Percentiles rank a stretch among this genome's conserved stretches.
phyloP scores from a whole-genome alignment of 306 rosid genomes.

The peach (Prunus persica) region Prunus_persica_NCBIv2 NC_034016.1:12745001-12745500 shows the following conservation, averaged over 20 bases:
- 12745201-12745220: too few relatives aligned
- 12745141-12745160: constrained; percentile 45
- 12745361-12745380: constrained; percentile 36
- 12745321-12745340: not conserved
- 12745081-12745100: constrained; percentile 22
- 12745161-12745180: constrained; percentile 34
- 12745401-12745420: constrained; percentile 33
- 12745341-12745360: constrained; percentile 40
- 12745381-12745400: constrained; percentile 35
- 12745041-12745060: constrained; percentile 43
- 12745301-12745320: too few relatives aligned
- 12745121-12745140: constrained; percentile 40
- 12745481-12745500: too few relatives aligned
- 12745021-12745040: constrained; percentile 38
- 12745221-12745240: too few relatives aligned
- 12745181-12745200: constrained; percentile 1
- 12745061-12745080: constrained; percentile 41
- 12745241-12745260: too few relatives aligned
- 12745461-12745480: too few relatives aligned
- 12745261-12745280: too few relatives aligned
- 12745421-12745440: constrained; percentile 10
- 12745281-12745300: too few relatives aligned
- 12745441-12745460: too few relatives aligned
- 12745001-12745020: constrained; percentile 28
- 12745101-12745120: constrained; percentile 25